phyloP scores from a whole-genome alignment of 148 eudicot genomes.

The Simmondsia chinensis region DNA sequence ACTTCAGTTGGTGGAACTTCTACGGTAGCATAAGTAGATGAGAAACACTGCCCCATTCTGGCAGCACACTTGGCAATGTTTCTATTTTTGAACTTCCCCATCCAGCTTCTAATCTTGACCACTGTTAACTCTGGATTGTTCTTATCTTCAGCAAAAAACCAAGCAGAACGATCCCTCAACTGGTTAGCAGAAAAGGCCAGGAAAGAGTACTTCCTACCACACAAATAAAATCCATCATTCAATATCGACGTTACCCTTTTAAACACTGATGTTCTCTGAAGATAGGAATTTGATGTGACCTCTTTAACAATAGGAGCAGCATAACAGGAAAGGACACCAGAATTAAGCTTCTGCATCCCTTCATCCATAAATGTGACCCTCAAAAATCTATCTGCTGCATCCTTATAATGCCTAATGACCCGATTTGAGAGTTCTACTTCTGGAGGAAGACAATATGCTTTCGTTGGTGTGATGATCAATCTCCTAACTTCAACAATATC shows the following conservation, averaged over 20 bases:
- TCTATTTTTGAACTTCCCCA: constrained; percentile 55
- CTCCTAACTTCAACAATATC: constrained; percentile 67
- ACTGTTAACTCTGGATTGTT: constrained; percentile 16
- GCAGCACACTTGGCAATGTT: constrained; percentile 91
- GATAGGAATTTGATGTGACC: constrained; percentile 23
- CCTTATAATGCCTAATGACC: constrained; percentile 55
- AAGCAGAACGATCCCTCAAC: constrained; percentile 85
- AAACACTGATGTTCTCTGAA: constrained; percentile 51
- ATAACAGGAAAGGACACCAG: constrained; percentile 41
- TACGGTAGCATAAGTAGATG: constrained; percentile 87
- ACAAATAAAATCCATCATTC: constrained; percentile 45
- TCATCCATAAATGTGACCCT: constrained; percentile 92
- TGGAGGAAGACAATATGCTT: constrained; percentile 82
- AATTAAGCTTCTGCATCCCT: constrained; percentile 59
- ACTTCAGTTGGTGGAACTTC: constrained; percentile 46
- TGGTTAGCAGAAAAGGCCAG: constrained; percentile 87
- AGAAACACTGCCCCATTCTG: constrained; percentile 89
- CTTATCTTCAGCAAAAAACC: constrained; percentile 80
- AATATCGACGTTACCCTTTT: constrained; percentile 43
- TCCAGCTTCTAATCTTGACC: constrained; percentile 39
- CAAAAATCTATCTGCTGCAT: constrained; percentile 63
- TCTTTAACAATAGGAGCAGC: constrained; percentile 52
- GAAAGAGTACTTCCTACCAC: constrained; percentile 68
- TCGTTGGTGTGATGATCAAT: constrained; percentile 76
- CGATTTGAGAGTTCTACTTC: constrained; percentile 74